Base-by-base conservation (phyloP, 1,284 basidiomycete genomes). In the Amylostereum areolatum region DNA sequence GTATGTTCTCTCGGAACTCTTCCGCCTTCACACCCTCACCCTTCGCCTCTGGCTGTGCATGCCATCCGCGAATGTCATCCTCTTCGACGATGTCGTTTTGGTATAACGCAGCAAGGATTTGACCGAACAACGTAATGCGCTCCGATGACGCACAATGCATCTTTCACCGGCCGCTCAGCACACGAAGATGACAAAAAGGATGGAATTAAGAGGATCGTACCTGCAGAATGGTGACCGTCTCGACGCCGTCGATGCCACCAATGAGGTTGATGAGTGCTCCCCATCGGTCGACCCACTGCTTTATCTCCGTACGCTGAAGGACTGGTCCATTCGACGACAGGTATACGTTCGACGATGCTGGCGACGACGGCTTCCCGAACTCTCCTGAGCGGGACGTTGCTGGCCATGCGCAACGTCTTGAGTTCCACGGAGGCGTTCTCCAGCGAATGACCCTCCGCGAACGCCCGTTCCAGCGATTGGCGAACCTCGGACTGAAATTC, bases 341-440 rank as follows among this genome's bases (percentile, higher is more conserved):
- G 68, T 34, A 91, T 81, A 51, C 75, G 75, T 53, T 83, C 80
- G 47, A 91, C 84, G 49, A 92, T 75, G 30, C 80, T 83, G 18
- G 74, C 75, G 32, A 95, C 75, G 29, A 93, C 90, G 11, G 85
- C 84, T 63, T 87, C 84, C 47, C 87, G 77, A 43, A 96, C 92
- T 53, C 81, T 77, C 18, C 74, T 73, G 28, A 93, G 75, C 3
- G 88, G 78, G 42, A 95, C 93, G 62, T 96, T 96, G 57, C 83
- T 88, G 39, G 92, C 91, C 93, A 96, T 96, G 43, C 93, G 84
- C 47, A 96, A 77, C 46, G 92, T 96, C 73, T 95, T 96, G 57
- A 96, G 78, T 63, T 96, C 92, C 57, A 96, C 91, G 0, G 90
- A 78, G 1, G 92, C 92, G 67, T 96, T 92, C 59, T 95, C 92